phyloP scores from a whole-genome alignment of 192 early-diverging fungal species.

The Rhizophagus clarus region DNA sequence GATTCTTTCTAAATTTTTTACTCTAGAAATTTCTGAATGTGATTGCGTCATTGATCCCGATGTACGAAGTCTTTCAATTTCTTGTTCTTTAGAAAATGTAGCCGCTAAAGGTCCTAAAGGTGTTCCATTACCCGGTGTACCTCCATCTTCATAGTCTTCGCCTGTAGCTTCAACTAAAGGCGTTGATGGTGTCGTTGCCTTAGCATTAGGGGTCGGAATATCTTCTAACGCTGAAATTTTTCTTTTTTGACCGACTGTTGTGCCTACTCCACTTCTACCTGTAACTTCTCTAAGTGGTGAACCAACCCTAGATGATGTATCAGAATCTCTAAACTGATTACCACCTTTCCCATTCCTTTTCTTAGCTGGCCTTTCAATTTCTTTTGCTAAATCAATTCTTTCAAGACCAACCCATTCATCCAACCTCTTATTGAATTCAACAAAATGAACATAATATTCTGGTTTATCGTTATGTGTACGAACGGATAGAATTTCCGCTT shows the following conservation, averaged over 20 bases:
- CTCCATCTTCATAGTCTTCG: neutral
- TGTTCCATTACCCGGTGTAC: neutral
- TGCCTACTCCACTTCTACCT: conserved; percentile 35
- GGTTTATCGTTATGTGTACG: conserved; percentile 54
- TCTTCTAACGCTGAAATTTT: conserved; percentile 52
- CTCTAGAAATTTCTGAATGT: conserved; percentile 87
- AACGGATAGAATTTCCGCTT: conserved; percentile 86
- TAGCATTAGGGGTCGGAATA: conserved; percentile 38
- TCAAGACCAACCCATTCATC: conserved; percentile 90
- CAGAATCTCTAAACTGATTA: conserved; percentile 34
- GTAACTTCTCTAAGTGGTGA: conserved; percentile 33
- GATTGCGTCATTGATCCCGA: conserved; percentile 97
- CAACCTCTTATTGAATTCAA: conserved; percentile 96
- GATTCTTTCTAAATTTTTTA: conserved; percentile 94
- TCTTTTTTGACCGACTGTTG: conserved; percentile 48
- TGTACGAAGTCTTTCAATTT: conserved; percentile 92
- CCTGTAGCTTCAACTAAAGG: neutral
- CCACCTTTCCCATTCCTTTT: conserved; percentile 55
- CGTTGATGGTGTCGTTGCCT: conserved; percentile 40
- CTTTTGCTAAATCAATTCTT: conserved; percentile 66
- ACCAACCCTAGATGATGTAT: conserved; percentile 45
- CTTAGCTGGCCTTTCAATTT: conserved; percentile 69
- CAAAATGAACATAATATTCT: conserved; percentile 96
- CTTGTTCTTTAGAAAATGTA: conserved; percentile 89
- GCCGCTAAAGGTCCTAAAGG: conserved; percentile 29